Base-by-base conservation (phyloP, 371 early-diverging fungal species). In the Mucor circinelloides region DNA sequence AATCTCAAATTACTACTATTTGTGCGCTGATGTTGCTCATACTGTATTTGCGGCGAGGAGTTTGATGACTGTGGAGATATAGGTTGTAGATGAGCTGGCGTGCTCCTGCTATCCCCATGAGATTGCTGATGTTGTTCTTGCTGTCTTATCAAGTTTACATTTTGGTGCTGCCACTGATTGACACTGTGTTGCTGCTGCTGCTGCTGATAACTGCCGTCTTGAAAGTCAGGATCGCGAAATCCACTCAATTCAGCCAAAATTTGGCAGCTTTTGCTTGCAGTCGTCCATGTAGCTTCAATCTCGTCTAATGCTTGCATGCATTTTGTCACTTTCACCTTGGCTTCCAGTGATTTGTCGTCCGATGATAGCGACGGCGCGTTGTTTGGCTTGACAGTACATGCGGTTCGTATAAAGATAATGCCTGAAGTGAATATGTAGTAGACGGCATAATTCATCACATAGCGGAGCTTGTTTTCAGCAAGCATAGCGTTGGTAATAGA, bases 221-320 rank as follows among this genome's bases (percentile, higher is more conserved):
- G 38, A 9, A 58, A 50, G 52, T 58, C 50, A 27, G 36, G n/a
- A 30, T 82, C 79, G 2, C 77, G 68, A 3, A 80, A 62, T 0
- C 81, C 83, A 6, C 81, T 74, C 23, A 83, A 46, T 65, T 83
- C 83, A 13, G 79, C 83, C 7, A 83, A 54, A 15, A 83, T 83
- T 44, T 76, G 79, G 58, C 77, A 70, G 28, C 68, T 72, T 21
- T 80, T 77, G 25, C 73, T 69, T 0, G 79, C 81, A 15, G 70
- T 75, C 0, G 59, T 58, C 83, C 83, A 83, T 13, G 76, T 79
- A 0, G 44, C 23, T 34, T 79, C 79, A 17, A 83, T 71, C 19
- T 78, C 75, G 52, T 78, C 73, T 25, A 83, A 31, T 1, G 70
- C 73, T 13, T 69, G 75, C 74, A 80, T 75, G 10, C 79, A 78